Conservation (phyloP, 306 rosid genomes). For the Corylus avellana region DNA sequence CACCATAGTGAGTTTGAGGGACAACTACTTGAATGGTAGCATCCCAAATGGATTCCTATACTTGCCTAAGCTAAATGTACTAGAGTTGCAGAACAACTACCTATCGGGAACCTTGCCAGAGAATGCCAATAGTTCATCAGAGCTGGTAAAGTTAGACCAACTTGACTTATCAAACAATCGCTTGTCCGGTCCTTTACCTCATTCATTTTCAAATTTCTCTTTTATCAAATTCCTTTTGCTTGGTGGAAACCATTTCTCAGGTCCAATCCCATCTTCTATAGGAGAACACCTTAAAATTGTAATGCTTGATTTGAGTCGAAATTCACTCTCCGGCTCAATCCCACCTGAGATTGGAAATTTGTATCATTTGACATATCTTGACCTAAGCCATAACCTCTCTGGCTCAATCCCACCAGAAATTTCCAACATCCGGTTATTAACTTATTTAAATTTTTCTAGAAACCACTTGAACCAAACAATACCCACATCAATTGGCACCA, state of each 20-base stretch:
- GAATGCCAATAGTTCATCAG: constrained; percentile 53
- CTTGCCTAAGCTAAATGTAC: constrained; percentile 66
- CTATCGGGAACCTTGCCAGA: constrained; percentile 71
- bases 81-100: constrained; percentile 72
- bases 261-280: constrained; percentile 71
- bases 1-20: constrained; percentile 66
- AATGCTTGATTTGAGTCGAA: constrained; percentile 68
- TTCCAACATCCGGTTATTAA: constrained; percentile 57
- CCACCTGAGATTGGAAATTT: constrained; percentile 61
- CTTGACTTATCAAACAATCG: constrained; percentile 78
- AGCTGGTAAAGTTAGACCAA: constrained; percentile 48
- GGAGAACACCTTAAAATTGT: constrained; percentile 59
- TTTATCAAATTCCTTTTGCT: constrained; percentile 66
- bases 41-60: constrained; percentile 77
- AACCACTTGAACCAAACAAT: constrained; percentile 68
- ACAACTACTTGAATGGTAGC: constrained; percentile 81
- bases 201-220: constrained; percentile 64
- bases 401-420: constrained; percentile 63
- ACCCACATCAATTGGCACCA: constrained; percentile 58
- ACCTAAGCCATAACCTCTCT: constrained; percentile 92
- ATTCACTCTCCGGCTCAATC: constrained; percentile 56
- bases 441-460: constrained; percentile 64
- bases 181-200: constrained; percentile 67
- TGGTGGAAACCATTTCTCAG: constrained; percentile 68
- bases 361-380: constrained; percentile 64